Conservation (phyloP, 139 green algal genomes). For the Chlorella sp. region DNA sequence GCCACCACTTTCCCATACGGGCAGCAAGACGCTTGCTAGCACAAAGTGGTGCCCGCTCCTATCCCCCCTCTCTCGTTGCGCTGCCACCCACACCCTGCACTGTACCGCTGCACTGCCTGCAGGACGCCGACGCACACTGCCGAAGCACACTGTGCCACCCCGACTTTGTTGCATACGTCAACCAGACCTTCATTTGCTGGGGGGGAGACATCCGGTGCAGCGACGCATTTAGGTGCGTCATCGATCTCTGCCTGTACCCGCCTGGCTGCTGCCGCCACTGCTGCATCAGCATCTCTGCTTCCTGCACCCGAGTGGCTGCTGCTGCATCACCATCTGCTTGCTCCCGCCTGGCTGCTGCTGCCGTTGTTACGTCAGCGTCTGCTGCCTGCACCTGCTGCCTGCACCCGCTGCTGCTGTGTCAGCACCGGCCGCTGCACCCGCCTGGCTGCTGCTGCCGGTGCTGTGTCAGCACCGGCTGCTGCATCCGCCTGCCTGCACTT, state of each 20-base stretch:
- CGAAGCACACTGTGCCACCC: slow-evolving; percentile 62
- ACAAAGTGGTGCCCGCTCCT: too few species aligned
- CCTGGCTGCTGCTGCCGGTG: too few species aligned
- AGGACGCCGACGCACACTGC: slow-evolving; percentile 75
- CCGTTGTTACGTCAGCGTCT: too few species aligned
- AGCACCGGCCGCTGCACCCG: too few species aligned
- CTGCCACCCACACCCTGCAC: not conserved
- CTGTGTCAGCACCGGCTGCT: too few species aligned
- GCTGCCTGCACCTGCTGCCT: not conserved
- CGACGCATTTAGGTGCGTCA: slow-evolving; percentile 64
- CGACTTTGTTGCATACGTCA: slow-evolving; percentile 67
- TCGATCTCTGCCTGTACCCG: not conserved
- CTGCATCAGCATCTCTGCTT: not conserved
- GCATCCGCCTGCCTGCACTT: too few species aligned
- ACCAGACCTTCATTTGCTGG: slow-evolving; percentile 71
- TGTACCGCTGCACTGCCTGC: slow-evolving; percentile 14
- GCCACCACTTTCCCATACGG: not conserved
- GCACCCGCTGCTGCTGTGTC: not conserved
- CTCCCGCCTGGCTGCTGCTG: too few species aligned
- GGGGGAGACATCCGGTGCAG: slow-evolving; percentile 67
- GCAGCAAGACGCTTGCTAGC: too few species aligned
- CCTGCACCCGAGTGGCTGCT: too few species aligned
- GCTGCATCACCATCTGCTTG: not conserved
- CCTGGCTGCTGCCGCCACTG: not conserved
- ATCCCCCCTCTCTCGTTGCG: too few species aligned